These are phyloP conservation scores for Porphyrellus cyaneotinctus DNA, from an alignment of 768 basidiomycete species.

Conservation along the genomic window DNA sequence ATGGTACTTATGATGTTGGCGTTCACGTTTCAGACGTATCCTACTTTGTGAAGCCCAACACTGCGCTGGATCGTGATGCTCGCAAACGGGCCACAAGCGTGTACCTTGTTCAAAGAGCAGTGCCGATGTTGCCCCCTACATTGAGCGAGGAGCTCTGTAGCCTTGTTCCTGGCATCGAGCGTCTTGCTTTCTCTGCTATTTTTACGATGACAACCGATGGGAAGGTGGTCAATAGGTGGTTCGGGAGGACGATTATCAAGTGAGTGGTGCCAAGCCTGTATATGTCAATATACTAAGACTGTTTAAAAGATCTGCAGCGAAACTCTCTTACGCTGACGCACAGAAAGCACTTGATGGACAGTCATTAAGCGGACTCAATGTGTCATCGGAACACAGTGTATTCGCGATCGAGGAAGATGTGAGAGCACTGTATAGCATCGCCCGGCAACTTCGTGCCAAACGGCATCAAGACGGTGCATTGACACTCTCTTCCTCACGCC, in stretches of 20 bases:
- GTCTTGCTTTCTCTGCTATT: constrained; percentile 85
- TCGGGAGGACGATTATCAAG: constrained; percentile 91
- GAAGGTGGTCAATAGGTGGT: constrained; percentile 82
- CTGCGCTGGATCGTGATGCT: constrained; percentile 96
- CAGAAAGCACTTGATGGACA: constrained; percentile 80
- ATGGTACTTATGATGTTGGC: constrained; percentile 89
- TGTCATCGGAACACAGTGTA: constrained; percentile 54
- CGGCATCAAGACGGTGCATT: constrained; percentile 83
- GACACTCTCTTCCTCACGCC: constrained; percentile 59
- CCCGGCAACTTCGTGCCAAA: constrained; percentile 64
- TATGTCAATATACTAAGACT: constrained; percentile 1
- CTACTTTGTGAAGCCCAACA: constrained; percentile 91
- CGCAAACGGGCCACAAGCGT: constrained; percentile 96
- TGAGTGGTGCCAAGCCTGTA: constrained; percentile 32
- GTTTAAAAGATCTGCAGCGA: constrained; percentile 68
- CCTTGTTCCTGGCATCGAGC: constrained; percentile 81
- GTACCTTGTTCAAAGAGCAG: constrained; percentile 92
- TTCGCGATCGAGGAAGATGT: constrained; percentile 74
- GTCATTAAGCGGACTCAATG: constrained; percentile 46
- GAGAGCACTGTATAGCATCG: constrained; percentile 59
- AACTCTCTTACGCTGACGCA: constrained; percentile 78
- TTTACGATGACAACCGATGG: constrained; percentile 85
- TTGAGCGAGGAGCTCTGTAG: constrained; percentile 92
- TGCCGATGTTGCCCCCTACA: constrained; percentile 96
- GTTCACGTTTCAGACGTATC: constrained; percentile 98